Evolutionary conservation across 208 protist genomes (phyloP).

Genomic region (Naegleria gruberi): DNA sequence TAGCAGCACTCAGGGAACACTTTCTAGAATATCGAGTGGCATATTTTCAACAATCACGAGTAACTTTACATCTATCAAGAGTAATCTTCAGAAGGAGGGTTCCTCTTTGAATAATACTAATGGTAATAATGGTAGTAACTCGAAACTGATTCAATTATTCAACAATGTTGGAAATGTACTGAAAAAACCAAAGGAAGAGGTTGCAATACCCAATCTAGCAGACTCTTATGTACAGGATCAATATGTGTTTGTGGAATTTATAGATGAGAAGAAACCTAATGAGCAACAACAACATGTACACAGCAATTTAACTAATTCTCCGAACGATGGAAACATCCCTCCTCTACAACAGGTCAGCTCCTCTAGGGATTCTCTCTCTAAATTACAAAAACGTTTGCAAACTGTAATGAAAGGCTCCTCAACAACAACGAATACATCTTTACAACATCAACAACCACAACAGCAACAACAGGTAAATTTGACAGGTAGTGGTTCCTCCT

Average conservation of each 20-base stretch:
- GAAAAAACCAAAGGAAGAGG: not conserved
- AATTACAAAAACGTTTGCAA: not conserved
- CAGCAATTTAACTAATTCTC: not conserved
- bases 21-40: not conserved
- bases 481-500: no score
- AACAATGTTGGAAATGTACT: not conserved
- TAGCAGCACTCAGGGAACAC: not conserved
- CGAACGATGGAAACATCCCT: not conserved
- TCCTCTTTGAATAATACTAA: not conserved
- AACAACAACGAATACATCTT: not conserved
- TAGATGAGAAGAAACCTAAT: no score
- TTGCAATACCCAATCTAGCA: not conserved
- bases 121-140: not conserved
- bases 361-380: not conserved
- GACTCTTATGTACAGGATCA: not conserved
- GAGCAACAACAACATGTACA: not conserved
- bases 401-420: not conserved
- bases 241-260: not conserved
- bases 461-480: no score
- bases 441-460: not conserved
- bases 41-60: not conserved
- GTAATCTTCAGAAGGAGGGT: no score
- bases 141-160: not conserved
- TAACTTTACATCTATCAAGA: no score
- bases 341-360: not conserved